Conservation (phyloP, 1,139 yeast genomes). For the Saccharomyces hybrid region DNA sequence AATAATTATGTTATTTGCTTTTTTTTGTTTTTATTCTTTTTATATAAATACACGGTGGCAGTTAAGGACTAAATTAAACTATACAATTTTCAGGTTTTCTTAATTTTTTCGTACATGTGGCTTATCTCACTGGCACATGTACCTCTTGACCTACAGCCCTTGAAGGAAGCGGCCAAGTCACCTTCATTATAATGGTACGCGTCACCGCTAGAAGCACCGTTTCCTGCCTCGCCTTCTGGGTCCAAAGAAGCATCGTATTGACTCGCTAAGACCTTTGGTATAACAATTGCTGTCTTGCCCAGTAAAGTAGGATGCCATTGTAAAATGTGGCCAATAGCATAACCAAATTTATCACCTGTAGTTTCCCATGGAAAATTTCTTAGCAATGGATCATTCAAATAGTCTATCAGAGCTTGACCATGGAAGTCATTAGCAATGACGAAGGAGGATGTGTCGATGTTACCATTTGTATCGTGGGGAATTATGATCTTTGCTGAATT, state of each 20-base stretch:
- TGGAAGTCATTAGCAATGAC: slow-evolving; percentile 55
- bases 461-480: slow-evolving; percentile 51
- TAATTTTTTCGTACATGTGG: slow-evolving; percentile 1
- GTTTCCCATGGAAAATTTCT: slow-evolving; percentile 45
- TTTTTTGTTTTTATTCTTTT: neutral
- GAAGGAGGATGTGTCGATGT: slow-evolving; percentile 61
- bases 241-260: slow-evolving; percentile 30
- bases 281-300: slow-evolving; percentile 63
- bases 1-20: neutral
- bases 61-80: neutral
- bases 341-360: slow-evolving; percentile 47
- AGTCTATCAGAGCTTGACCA: slow-evolving; percentile 62
- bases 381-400: slow-evolving; percentile 66
- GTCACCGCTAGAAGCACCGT: slow-evolving; percentile 30
- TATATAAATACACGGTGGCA: neutral
- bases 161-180: slow-evolving; percentile 57
- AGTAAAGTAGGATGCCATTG: slow-evolving; percentile 90
- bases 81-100: neutral
- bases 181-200: slow-evolving; percentile 46
- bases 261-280: slow-evolving; percentile 49
- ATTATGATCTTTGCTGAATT: slow-evolving; percentile 49
- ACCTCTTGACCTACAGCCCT: slow-evolving; percentile 42
- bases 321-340: slow-evolving; percentile 67
- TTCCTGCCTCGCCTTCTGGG: neutral
- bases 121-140: slow-evolving; percentile 45